Evolutionary conservation across 257 asterid genomes (phyloP).

Genomic region (Capsicum pubescens): DNA sequence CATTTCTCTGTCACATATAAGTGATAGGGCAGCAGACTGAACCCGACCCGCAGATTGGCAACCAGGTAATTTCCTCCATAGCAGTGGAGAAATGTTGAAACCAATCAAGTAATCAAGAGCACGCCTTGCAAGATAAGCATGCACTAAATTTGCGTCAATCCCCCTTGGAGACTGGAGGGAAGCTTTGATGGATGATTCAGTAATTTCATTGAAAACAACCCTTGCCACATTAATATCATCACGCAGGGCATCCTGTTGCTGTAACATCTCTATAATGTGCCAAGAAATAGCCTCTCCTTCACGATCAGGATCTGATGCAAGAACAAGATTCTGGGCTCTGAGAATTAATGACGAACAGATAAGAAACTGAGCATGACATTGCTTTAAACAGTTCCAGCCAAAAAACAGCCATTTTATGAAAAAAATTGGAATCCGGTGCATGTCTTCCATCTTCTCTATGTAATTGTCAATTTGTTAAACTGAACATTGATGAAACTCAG

Average conservation of each 20-base stretch:
- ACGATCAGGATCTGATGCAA: slow-evolving; percentile 98
- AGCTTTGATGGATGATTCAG: slow-evolving; percentile 84
- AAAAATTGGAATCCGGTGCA: background rate
- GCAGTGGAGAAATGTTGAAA: slow-evolving; percentile 88
- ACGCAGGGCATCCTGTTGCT: slow-evolving; percentile 83
- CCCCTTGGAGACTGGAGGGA: slow-evolving; percentile 86
- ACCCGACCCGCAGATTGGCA: slow-evolving; percentile 99
- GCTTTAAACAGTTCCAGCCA: background rate
- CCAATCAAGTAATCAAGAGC: slow-evolving; percentile 98
- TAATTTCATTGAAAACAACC: slow-evolving; percentile 84
- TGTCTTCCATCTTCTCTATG: slow-evolving; percentile 15
- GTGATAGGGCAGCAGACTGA: slow-evolving; percentile 93
- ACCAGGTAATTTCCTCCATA: slow-evolving; percentile 96
- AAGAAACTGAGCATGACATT: slow-evolving; percentile 35
- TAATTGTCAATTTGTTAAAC: background rate
- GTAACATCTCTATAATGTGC: slow-evolving; percentile 95
- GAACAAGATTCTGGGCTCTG: slow-evolving; percentile 91
- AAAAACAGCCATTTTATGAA: background rate
- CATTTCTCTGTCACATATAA: slow-evolving; percentile 85
- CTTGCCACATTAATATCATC: slow-evolving; percentile 75
- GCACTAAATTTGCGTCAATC: slow-evolving; percentile 77
- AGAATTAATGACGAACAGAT: slow-evolving; percentile 44
- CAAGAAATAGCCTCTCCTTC: slow-evolving; percentile 99
- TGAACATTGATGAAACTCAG: background rate
- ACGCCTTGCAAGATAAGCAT: slow-evolving; percentile 94